Conservation (phyloP, 495 filamentous ascomycete species). For the Mytilinidion resinicola region DNA sequence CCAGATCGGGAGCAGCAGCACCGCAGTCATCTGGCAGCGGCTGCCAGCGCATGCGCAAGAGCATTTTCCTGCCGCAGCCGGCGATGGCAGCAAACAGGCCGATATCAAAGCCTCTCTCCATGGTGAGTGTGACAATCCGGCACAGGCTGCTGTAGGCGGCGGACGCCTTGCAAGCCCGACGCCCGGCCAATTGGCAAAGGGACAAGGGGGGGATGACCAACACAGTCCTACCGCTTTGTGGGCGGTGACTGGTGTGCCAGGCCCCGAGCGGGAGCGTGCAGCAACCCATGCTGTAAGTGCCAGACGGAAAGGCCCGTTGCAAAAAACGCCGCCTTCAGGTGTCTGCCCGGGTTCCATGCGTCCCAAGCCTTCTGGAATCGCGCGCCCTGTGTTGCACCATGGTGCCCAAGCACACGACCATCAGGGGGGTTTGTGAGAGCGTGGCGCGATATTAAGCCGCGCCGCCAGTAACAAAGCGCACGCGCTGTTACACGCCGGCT, state of each 20-base stretch:
- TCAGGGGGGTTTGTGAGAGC: neutral
- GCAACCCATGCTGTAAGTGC: neutral
- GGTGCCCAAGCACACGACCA: neutral
- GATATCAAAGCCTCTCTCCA: neutral
- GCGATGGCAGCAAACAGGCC: slow-evolving; percentile 14
- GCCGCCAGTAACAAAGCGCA: neutral
- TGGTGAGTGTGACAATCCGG: slow-evolving; percentile 3
- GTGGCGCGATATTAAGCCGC: neutral
- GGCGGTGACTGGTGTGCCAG: neutral
- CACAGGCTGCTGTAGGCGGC: neutral
- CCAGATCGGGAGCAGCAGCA: slow-evolving; percentile 14
- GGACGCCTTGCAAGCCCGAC: neutral
- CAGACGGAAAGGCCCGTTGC: neutral
- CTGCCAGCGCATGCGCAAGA: slow-evolving; percentile 11
- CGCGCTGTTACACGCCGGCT: slow-evolving; percentile 1
- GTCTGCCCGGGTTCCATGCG: neutral
- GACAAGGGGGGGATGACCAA: slow-evolving; percentile 1
- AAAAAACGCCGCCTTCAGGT: neutral
- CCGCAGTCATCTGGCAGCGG: slow-evolving; percentile 26
- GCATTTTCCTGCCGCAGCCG: slow-evolving; percentile 3
- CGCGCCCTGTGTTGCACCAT: neutral
- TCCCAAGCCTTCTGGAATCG: neutral
- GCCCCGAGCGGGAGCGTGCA: neutral
- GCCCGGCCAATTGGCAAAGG: neutral
- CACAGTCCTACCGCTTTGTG: neutral